These are phyloP conservation scores for Clavaria fumosa DNA, from an alignment of 768 basidiomycete genomes.

Conservation along the genomic window DNA sequence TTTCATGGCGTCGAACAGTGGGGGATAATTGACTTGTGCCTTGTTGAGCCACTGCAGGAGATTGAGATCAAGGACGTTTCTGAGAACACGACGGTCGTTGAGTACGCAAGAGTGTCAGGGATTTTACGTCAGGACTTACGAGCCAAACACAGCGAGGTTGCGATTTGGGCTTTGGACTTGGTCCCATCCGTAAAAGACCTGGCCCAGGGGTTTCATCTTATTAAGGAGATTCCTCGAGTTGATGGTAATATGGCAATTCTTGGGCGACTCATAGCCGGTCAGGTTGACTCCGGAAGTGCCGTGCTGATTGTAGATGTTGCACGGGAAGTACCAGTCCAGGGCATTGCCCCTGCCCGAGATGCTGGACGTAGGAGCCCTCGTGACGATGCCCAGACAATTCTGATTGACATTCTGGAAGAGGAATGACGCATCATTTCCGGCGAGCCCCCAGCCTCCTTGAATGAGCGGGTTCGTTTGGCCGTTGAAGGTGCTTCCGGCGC, in stretches of 20 bases:
- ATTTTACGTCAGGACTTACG: slow-evolving; percentile 41
- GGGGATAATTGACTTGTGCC: slow-evolving; percentile 69
- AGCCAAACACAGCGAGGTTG: slow-evolving; percentile 89
- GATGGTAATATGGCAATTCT: slow-evolving; percentile 57
- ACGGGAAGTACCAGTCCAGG: slow-evolving; percentile 95
- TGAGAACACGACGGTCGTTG: slow-evolving; percentile 18
- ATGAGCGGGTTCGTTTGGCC: slow-evolving; percentile 76
- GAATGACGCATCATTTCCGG: slow-evolving; percentile 85
- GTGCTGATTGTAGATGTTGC: slow-evolving; percentile 75
- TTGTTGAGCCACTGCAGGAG: slow-evolving; percentile 75
- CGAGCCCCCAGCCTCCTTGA: slow-evolving; percentile 57
- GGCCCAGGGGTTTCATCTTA: slow-evolving; percentile 44
- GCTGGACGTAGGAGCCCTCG: slow-evolving; percentile 48
- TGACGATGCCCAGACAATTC: slow-evolving; percentile 67
- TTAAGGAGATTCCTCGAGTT: slow-evolving; percentile 37
- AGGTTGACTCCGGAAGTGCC: slow-evolving; percentile 45
- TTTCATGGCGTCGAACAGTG: slow-evolving; percentile 68
- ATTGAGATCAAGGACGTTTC: slow-evolving; percentile 76
- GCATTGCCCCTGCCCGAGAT: slow-evolving; percentile 47
- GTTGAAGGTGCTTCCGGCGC: slow-evolving; percentile 49
- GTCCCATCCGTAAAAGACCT: slow-evolving; percentile 91
- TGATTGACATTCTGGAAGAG: slow-evolving; percentile 88
- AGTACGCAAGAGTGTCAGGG: background rate
- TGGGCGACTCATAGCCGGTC: slow-evolving; percentile 47
- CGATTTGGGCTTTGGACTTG: slow-evolving; percentile 52